phyloP scores from a whole-genome alignment of 495 filamentous ascomycete genomes.

The Neurospora sp. region DNA sequence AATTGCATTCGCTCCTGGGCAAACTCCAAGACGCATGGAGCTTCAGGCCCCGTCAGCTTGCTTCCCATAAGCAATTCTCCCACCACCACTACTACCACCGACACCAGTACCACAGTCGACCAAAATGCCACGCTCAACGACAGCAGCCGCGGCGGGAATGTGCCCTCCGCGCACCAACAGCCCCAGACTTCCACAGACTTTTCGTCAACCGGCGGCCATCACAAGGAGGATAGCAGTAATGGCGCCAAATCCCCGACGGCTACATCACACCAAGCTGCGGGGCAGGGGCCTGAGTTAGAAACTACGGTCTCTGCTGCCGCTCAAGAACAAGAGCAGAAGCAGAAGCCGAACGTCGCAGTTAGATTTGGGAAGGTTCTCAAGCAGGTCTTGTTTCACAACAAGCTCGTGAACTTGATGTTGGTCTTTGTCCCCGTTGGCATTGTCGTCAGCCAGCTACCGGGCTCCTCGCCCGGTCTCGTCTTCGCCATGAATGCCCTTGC shows the following conservation, averaged over 20 bases:
- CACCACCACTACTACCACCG: not conserved
- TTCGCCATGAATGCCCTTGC: conserved; percentile 81
- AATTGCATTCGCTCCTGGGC: conserved; percentile 51
- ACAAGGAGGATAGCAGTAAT: conserved; percentile 12
- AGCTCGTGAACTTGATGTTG: conserved; percentile 62
- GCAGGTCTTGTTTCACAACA: conserved; percentile 53
- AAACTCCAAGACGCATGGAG: conserved; percentile 46
- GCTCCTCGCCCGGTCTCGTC: conserved; percentile 29
- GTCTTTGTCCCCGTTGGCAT: conserved; percentile 78
- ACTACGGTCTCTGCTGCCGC: conserved; percentile 1
- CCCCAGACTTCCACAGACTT: not conserved
- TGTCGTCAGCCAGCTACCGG: conserved; percentile 42
- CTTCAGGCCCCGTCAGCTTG: conserved; percentile 27
- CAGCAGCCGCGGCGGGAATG: conserved; percentile 6
- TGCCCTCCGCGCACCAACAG: not conserved
- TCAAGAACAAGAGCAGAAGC: conserved; percentile 14
- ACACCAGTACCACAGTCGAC: conserved; percentile 3
- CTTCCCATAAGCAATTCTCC: conserved; percentile 25
- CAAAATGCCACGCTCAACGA: conserved; percentile 16
- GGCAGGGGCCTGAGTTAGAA: conserved; percentile 46
- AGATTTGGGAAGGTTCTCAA: conserved; percentile 43
- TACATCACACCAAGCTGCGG: conserved; percentile 45
- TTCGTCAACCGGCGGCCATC: not conserved
- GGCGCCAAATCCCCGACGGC: conserved; percentile 25
- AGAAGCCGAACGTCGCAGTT: conserved; percentile 33